Evolutionary conservation across 1,139 yeast genomes (phyloP), one percentile per base, ranked within the genome.

Genomic region (Scheffersomyces stambukii): DNA sequence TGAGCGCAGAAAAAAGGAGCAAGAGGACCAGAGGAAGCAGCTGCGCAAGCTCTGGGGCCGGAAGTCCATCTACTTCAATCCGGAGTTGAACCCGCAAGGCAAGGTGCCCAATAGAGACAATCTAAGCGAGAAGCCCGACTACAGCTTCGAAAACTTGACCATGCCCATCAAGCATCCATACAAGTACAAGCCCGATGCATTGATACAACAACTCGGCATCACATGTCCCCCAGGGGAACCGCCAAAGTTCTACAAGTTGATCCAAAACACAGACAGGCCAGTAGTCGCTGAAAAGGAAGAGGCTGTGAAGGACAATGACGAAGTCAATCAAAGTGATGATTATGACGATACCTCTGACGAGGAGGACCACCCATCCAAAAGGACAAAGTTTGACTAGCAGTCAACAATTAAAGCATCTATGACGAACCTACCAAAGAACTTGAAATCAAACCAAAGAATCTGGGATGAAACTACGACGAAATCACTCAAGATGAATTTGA

Each of bases 51-150:
- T 63, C 13, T 60, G 63, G 59, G 73, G 71, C 1, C 45, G 36
- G 31, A 43, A 59, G 24, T 64, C 71, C 3, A 50, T 65, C 1
- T 67, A 58, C 36, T 67, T 64, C 42, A 67, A 67, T 37, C 70
- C 72, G 4, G 74, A 67, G 37, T 43, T 67, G 23, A 67, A 67
- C 31, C 73, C 74, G 3, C 44, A 65, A 12, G 74, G 74, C 0
- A 64, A 62, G 32, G 64, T 64, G 0, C 74, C 74, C 1, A 33
- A 41, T 4, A 6, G 25, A 2, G 24, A 23, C 7, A 29, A 28
- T n/a, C 16, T 26, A 5, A 3, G 9, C 16, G 29, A 3, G 13
- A 13, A 3, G 11, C 16, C 3, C 6, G n/a, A 4, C 16, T 32
- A 8, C 18, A 25, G 2, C 19, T 36, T 57, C 5, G 52, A 52